phyloP scores from a whole-genome alignment of 208 protist genomes.

The Endotrypanum monterogeii region DNA sequence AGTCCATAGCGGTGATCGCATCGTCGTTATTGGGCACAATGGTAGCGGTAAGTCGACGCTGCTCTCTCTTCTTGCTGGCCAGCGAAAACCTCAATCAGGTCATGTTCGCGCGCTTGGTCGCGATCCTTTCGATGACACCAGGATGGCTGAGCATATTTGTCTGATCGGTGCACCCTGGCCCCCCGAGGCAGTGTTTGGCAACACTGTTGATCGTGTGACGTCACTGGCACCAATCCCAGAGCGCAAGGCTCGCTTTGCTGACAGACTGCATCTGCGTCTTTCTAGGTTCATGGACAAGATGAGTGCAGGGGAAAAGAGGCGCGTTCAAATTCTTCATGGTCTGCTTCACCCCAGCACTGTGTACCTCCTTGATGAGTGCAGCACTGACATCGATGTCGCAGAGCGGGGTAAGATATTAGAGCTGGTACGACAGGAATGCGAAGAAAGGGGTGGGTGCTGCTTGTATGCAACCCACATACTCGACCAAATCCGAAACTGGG shows the following conservation, averaged over 20 bases:
- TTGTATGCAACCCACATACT: conserved; percentile 90
- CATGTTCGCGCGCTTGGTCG: conserved; percentile 59
- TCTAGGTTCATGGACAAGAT: conserved; percentile 57
- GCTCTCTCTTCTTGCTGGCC: conserved; percentile 89
- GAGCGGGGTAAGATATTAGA: conserved; percentile 69
- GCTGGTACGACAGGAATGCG: conserved; percentile 52
- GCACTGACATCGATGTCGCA: conserved; percentile 81
- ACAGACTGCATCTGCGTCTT: conserved; percentile 52
- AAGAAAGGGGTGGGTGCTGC: conserved; percentile 40
- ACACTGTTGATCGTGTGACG: conserved; percentile 65
- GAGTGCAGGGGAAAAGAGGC: conserved; percentile 70
- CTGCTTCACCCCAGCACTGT: conserved; percentile 51
- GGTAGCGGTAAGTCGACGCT: conserved; percentile 96
- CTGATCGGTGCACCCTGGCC: conserved; percentile 75
- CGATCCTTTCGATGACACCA: conserved; percentile 86
- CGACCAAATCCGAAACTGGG: conserved; percentile 73
- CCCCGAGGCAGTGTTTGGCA: conserved; percentile 73
- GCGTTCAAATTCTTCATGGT: conserved; percentile 74
- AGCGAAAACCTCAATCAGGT: conserved; percentile 52
- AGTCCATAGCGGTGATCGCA: conserved; percentile 61
- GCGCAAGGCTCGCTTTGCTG: conserved; percentile 40
- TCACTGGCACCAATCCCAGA: conserved; percentile 36
- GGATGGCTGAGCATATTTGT: conserved; percentile 47
- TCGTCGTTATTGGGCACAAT: conserved; percentile 96
- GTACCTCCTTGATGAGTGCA: conserved; percentile 87